These are phyloP conservation scores for Nematocida parisii DNA, from an alignment of 371 early-diverging fungal genomes.

Conservation along the genomic window DNA sequence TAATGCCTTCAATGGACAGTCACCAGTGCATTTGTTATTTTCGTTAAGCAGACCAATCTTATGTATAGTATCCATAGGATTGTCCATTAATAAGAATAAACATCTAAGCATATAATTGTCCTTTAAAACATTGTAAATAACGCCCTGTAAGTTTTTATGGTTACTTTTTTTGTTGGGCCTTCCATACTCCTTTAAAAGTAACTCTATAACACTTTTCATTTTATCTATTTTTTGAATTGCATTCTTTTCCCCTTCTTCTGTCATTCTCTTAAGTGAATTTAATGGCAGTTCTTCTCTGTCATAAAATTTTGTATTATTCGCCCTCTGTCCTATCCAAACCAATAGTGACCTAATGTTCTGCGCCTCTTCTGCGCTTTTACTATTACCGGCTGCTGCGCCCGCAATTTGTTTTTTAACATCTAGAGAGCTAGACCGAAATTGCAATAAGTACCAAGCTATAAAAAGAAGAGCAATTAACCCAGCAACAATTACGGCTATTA, in stretches of 20 bases:
- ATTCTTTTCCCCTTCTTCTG: background rate
- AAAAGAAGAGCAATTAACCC: too few species aligned
- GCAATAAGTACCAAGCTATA: too few species aligned
- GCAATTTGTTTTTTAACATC: too few species aligned
- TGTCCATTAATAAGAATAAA: background rate
- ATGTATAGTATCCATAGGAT: background rate
- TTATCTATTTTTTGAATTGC: background rate
- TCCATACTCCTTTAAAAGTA: background rate
- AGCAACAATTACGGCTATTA: too few species aligned
- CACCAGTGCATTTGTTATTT: background rate
- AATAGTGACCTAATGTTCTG: background rate
- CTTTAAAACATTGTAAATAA: constrained; percentile 4
- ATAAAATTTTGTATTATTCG: background rate
- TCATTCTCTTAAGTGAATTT: background rate
- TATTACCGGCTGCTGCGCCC: too few species aligned
- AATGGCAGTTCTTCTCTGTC: background rate
- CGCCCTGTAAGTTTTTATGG: background rate
- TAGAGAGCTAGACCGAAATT: too few species aligned
- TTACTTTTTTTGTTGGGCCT: background rate
- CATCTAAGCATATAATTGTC: background rate
- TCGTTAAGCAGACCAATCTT: background rate
- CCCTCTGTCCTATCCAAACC: background rate
- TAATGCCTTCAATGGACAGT: background rate
- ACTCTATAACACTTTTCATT: background rate
- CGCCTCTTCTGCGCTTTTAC: background rate